Evolutionary conservation across 1,284 basidiomycete genomes (phyloP), one percentile per base, ranked within the genome.

Genomic region (Sanghuangporus weigelae): DNA sequence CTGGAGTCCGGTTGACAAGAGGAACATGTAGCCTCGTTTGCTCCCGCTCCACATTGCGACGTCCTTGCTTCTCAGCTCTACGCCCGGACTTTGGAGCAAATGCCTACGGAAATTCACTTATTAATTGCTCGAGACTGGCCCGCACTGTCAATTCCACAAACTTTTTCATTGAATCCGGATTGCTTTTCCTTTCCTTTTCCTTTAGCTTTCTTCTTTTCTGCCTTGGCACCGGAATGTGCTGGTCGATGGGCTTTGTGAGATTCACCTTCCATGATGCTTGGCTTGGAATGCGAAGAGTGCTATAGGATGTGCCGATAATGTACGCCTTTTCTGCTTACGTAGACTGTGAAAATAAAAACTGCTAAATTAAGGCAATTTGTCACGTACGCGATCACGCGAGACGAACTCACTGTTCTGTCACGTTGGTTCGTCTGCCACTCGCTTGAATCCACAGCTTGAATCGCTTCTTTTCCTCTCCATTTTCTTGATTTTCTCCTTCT

Each of bases 11-110:
- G 73, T 98, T 91, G 57, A 98, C 92, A 39, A 98, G 84, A 4
- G 97, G 97, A 1, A 99, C 97, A 76, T 99, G 97, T 1, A 98
- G 83, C 44, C 95, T 84, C 11, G 93, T 93, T 76, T 99, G 96
- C 72, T 98, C 94, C 64, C 89, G 86, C 73, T 99, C 97, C 38
- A 89, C 95, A 64, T 93, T 96, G 55, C 96, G 83, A 16, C 96
- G 83, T 12, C 93, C 95, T 72, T 96, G 92, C 57, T 87, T 82
- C 71, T 98, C 94, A 49, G 95, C 95, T 57, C 87, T 81, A 63
- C 92, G 84, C 69, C 93, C 94, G 38, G 95, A 97, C 75, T 86
- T 89, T 26, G 94, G 93, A 23, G 95, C 96, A 76, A 99, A 99
- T 2, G 97, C 95, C 90, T 97, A 36, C 49, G 60, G 7, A 31